These are phyloP conservation scores for Benincasa hispida DNA, from an alignment of 306 rosid genomes.

Conservation along the genomic window DNA sequence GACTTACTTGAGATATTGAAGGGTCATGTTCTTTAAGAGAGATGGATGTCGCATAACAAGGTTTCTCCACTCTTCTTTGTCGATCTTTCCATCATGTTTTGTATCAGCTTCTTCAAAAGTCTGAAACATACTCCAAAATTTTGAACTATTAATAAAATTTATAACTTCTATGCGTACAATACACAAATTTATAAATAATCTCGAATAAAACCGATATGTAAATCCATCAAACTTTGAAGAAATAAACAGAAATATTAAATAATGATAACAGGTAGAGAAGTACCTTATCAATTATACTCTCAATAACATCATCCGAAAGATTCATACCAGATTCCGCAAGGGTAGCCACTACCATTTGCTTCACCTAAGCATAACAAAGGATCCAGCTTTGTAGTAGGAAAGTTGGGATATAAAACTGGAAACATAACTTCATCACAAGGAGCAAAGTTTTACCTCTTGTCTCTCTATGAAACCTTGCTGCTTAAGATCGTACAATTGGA, in stretches of 20 bases:
- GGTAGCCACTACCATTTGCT: constrained; percentile 99
- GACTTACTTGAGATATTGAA: constrained; percentile 89
- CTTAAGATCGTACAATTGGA: constrained; percentile 96
- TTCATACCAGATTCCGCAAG: constrained; percentile 99
- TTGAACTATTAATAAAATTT: not conserved
- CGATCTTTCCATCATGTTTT: constrained; percentile 91
- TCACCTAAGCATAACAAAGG: constrained; percentile 40
- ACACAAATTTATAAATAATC: not conserved
- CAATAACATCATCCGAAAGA: constrained; percentile 90
- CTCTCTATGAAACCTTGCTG: constrained; percentile 97
- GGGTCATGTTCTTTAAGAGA: constrained; percentile 94
- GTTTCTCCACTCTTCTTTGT: constrained; percentile 98
- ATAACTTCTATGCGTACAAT: not conserved
- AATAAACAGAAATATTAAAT: not conserved
- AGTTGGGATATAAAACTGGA: not conserved
- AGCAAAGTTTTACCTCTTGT: constrained; percentile 55
- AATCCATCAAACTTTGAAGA: not conserved
- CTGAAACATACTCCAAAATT: constrained; percentile 22
- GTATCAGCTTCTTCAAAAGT: constrained; percentile 99
- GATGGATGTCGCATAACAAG: constrained; percentile 91
- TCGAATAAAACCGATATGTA: not conserved
- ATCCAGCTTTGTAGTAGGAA: not conserved
- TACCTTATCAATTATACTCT: constrained; percentile 97
- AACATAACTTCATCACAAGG: not conserved
- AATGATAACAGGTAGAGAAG: constrained; percentile 4